Evolutionary conservation across 2,329 filamentous ascomycete species (phyloP).

Genomic region (Coleophoma cylindrospora): DNA sequence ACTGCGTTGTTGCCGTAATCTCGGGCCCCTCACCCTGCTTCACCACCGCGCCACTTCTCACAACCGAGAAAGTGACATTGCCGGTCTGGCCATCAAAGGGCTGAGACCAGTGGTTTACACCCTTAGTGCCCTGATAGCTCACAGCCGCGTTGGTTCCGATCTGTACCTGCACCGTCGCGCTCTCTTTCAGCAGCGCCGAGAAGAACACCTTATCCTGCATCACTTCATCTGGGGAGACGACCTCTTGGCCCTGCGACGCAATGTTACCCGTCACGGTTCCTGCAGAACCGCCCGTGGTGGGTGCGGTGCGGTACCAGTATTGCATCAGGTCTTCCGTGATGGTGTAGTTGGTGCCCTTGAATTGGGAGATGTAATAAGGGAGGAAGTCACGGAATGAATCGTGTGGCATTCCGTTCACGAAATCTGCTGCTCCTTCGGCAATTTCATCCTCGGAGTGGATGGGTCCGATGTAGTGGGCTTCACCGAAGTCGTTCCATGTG

Average conservation of each 20-base stretch:
- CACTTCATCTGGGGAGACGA: constrained; percentile 21
- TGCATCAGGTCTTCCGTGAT: constrained; percentile 28
- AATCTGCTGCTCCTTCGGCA: constrained; percentile 36
- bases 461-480: constrained; percentile 47
- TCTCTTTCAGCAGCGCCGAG: constrained; percentile 21
- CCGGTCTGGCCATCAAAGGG: constrained; percentile 20
- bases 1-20: constrained; percentile 16
- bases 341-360: constrained; percentile 34
- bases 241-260: constrained; percentile 15
- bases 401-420: constrained; percentile 43
- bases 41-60: constrained; percentile 8
- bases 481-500: constrained; percentile 49
- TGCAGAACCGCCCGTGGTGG: constrained; percentile 24
- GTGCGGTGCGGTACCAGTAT: constrained; percentile 37
- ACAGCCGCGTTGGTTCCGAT: constrained; percentile 21
- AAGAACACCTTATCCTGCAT: constrained; percentile 26
- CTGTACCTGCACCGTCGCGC: constrained; percentile 24
- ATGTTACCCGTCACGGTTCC: constrained; percentile 28
- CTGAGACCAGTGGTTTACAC: constrained; percentile 5
- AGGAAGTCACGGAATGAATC: constrained; percentile 42
- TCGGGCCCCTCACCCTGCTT: constrained; percentile 16
- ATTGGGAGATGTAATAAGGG: constrained; percentile 44
- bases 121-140: constrained; percentile 8
- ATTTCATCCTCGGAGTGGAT: constrained; percentile 30
- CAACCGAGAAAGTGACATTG: constrained; percentile 14